Percentiles rank a stretch among this genome's conserved stretches.
Evolutionary conservation across 441 rosid genomes (phyloP).

Genomic region (Pelargonium citronellum): DNA sequence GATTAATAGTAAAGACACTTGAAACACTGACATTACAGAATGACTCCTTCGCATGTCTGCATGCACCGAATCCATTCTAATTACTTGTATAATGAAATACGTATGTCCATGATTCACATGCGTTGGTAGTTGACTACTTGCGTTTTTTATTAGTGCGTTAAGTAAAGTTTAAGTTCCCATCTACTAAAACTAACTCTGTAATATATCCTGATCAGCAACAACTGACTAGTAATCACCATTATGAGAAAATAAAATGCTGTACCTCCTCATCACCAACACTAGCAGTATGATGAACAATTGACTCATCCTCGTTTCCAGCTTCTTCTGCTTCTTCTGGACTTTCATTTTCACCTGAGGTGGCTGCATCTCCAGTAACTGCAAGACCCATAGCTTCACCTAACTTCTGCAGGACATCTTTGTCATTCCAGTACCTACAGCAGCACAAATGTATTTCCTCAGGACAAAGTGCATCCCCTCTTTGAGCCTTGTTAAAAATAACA

Average conservation of each 20-base stretch:
- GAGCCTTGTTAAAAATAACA: not conserved
- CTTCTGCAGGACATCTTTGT: slow-evolving; percentile 75
- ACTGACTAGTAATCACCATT: not conserved
- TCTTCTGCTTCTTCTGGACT: slow-evolving; percentile 41
- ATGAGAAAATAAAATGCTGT: slow-evolving; percentile 5
- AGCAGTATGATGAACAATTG: slow-evolving; percentile 78
- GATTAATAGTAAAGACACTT: too few relatives aligned
- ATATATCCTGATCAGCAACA: not conserved
- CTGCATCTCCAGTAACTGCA: slow-evolving; percentile 55
- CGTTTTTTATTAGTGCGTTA: not conserved
- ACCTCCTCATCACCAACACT: slow-evolving; percentile 97
- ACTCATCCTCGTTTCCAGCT: slow-evolving; percentile 70
- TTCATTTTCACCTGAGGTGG: slow-evolving; percentile 48
- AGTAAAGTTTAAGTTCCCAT: not conserved
- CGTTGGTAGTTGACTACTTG: not conserved
- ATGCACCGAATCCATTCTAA: too few relatives aligned
- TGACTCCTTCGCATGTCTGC: too few relatives aligned
- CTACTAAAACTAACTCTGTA: not conserved
- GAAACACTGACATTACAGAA: too few relatives aligned
- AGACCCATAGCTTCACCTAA: slow-evolving; percentile 98
- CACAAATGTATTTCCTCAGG: not conserved
- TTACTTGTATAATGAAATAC: not conserved
- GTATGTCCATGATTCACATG: not conserved
- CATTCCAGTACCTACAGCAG: slow-evolving; percentile 81
- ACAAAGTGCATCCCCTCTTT: not conserved